These are phyloP conservation scores for Multifurca ochricompacta DNA, from an alignment of 768 basidiomycete species.

Conservation along the genomic window DNA sequence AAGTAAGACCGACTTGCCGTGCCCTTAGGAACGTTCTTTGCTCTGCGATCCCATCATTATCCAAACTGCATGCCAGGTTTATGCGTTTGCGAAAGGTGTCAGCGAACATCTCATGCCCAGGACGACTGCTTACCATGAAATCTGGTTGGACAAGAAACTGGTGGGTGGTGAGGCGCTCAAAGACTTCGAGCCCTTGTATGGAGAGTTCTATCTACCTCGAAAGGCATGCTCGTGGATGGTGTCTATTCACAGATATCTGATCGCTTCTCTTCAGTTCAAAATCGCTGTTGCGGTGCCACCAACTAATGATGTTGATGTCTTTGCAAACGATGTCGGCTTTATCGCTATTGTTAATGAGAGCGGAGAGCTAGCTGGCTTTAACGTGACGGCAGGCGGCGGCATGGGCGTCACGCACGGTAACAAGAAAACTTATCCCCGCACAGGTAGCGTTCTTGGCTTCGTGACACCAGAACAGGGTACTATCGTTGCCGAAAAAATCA, in stretches of 20 bases:
- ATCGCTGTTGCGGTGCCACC: slow-evolving; percentile 94
- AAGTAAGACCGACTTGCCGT: slow-evolving; percentile 9
- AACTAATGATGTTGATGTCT: slow-evolving; percentile 93
- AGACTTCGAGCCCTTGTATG: slow-evolving; percentile 96
- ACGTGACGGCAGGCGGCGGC: slow-evolving; percentile 89
- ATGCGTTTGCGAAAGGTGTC: slow-evolving; percentile 73
- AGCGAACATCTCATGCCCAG: slow-evolving; percentile 83
- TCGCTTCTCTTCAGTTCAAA: slow-evolving; percentile 65
- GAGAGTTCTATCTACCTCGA: slow-evolving; percentile 92
- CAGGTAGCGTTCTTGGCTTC: slow-evolving; percentile 86
- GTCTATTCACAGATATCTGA: not conserved
- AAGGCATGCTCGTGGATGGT: slow-evolving; percentile 46
- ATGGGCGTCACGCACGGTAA: slow-evolving; percentile 99
- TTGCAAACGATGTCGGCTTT: slow-evolving; percentile 93
- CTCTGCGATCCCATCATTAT: slow-evolving; percentile 83
- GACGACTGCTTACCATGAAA: slow-evolving; percentile 95
- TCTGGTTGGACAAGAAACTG: slow-evolving; percentile 97
- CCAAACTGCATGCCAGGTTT: slow-evolving; percentile 82
- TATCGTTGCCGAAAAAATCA: slow-evolving; percentile 83
- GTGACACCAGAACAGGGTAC: slow-evolving; percentile 81
- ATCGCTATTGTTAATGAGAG: slow-evolving; percentile 80
- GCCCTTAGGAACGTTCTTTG: slow-evolving; percentile 74
- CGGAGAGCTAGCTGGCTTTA: slow-evolving; percentile 84
- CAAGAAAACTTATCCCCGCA: slow-evolving; percentile 96
- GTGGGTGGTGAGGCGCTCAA: slow-evolving; percentile 91